These are phyloP conservation scores for Ophidiomyces ophidiicola DNA, from an alignment of 2,329 filamentous ascomycete genomes.

Conservation along the genomic window DNA sequence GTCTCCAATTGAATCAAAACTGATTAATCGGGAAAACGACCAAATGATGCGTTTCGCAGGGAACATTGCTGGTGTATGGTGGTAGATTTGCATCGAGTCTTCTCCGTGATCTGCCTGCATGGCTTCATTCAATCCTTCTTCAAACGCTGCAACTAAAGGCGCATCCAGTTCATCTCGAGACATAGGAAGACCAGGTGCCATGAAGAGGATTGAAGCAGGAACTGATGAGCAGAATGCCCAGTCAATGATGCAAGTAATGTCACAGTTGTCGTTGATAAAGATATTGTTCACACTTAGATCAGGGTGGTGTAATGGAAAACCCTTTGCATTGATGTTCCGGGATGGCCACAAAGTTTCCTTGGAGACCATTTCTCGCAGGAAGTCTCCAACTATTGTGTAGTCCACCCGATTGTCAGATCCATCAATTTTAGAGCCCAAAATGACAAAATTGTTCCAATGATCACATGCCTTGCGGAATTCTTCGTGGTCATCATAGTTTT, in stretches of 20 bases:
- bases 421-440: conserved; percentile 18
- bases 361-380: conserved; percentile 15
- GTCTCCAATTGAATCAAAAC: conserved; percentile 10
- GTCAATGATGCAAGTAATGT: conserved; percentile 25
- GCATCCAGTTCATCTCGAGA: conserved; percentile 14
- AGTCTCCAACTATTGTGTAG: conserved; percentile 17
- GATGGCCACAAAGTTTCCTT: neutral
- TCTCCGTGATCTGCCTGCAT: conserved; percentile 2
- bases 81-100: conserved; percentile 1
- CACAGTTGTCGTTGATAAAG: conserved; percentile 24
- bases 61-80: neutral
- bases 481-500: conserved; percentile 4
- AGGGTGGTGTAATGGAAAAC: conserved; percentile 19
- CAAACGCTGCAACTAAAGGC: conserved; percentile 10
- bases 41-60: conserved; percentile 5
- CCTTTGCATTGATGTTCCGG: neutral
- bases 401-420: conserved; percentile 19
- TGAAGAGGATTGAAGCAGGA: conserved; percentile 17
- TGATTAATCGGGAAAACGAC: conserved; percentile 7
- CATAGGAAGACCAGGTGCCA: conserved; percentile 18
- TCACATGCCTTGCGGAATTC: conserved; percentile 15
- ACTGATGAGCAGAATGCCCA: conserved; percentile 20
- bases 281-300: conserved; percentile 34
- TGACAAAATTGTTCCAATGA: conserved; percentile 20
- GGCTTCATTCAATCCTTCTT: conserved; percentile 1